Conservation (phyloP, 208 protist genomes). For the Ichthyophonus hoferi region DNA sequence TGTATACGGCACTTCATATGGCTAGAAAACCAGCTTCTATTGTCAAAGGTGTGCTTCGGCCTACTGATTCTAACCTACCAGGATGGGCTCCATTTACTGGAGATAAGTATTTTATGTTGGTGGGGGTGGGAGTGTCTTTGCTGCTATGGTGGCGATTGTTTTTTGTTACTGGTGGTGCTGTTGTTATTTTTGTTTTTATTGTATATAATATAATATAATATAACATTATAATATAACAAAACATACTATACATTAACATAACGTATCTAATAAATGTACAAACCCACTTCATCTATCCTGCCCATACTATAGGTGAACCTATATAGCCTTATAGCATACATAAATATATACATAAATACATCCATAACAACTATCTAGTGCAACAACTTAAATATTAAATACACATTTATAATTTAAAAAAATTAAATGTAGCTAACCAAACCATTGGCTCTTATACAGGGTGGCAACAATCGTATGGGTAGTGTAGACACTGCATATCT, state of each 20-base stretch:
- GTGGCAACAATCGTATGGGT: background rate
- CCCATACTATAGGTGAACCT: background rate
- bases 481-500: background rate
- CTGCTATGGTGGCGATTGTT: conserved; percentile 4
- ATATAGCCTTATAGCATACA: background rate
- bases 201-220: background rate
- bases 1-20: background rate
- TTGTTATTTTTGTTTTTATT: background rate
- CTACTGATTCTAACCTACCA: background rate
- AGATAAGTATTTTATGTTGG: background rate
- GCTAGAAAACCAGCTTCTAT: background rate
- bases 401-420: background rate
- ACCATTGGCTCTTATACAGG: background rate
- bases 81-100: background rate
- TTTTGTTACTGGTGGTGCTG: background rate
- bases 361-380: background rate
- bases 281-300: background rate
- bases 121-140: too few species aligned
- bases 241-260: too few species aligned
- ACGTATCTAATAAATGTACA: too few species aligned
- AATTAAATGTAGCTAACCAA: background rate
- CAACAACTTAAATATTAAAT: background rate
- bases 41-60: background rate
- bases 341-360: background rate
- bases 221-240: background rate